These are phyloP conservation scores for Neofusicoccum umdonicola DNA, from an alignment of 2,329 filamentous ascomycete genomes.

Conservation along the genomic window DNA sequence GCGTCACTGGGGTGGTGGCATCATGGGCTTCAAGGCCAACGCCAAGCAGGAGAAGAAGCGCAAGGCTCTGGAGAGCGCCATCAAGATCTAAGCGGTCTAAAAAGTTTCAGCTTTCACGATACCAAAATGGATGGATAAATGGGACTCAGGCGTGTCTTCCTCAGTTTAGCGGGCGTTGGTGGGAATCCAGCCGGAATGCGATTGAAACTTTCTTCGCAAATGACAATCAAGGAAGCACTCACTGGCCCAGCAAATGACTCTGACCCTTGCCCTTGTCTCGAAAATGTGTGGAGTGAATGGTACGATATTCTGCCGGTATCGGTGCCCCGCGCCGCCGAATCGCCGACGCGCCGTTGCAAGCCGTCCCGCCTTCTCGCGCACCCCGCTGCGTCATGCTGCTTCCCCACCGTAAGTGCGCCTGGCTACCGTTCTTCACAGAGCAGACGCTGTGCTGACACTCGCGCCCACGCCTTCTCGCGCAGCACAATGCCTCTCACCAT, in stretches of 20 bases:
- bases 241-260: constrained; percentile 1
- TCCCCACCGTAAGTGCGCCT: background rate
- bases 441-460: background rate
- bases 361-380: background rate
- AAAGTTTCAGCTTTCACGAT: constrained; percentile 26
- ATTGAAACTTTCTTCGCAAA: constrained; percentile 15
- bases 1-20: constrained; percentile 98
- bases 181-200: constrained; percentile 15
- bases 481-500: constrained; percentile 59
- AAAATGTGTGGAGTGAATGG: background rate
- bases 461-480: background rate
- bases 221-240: constrained; percentile 14
- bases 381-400: background rate
- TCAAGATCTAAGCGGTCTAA: constrained; percentile 99
- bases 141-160: constrained; percentile 36
- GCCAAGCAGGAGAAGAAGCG: constrained; percentile 77
- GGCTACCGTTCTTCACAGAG: background rate
- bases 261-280: background rate
- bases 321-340: background rate
- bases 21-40: constrained; percentile 95
- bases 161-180: constrained; percentile 38
- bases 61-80: constrained; percentile 89
- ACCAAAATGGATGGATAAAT: constrained; percentile 21
- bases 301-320: constrained; percentile 1
- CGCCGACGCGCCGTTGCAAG: background rate